phyloP scores from a whole-genome alignment of 2,329 filamentous ascomycete species.

The Alternaria sp. region DNA sequence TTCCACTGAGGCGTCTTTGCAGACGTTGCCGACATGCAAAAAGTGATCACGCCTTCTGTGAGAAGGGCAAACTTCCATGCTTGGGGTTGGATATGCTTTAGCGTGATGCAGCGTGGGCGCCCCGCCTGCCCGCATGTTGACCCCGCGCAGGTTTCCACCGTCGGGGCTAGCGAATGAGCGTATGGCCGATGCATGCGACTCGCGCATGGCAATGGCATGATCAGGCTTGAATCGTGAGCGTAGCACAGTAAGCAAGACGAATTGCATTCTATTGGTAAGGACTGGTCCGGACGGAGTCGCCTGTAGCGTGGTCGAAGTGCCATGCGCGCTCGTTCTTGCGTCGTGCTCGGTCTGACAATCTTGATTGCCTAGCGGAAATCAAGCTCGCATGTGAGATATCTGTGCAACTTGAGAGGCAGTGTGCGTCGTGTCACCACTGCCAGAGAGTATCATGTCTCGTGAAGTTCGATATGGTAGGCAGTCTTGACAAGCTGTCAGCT shows the following conservation, averaged over 20 bases:
- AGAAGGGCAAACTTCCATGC: not conserved
- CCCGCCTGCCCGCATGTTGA: constrained; percentile 23
- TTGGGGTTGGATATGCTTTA: constrained; percentile 18
- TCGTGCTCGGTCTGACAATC: not conserved
- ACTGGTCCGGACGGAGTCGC: not conserved
- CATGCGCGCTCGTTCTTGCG: not conserved
- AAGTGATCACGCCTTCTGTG: not conserved
- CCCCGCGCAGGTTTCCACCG: constrained; percentile 9
- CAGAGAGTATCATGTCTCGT: not conserved
- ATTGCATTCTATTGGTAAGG: not conserved
- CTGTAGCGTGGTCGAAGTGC: not conserved
- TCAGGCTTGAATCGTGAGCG: constrained; percentile 2
- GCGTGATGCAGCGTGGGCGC: constrained; percentile 17
- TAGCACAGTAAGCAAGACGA: not conserved
- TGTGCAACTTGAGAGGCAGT: not conserved
- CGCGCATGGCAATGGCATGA: not conserved
- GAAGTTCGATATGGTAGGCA: not conserved
- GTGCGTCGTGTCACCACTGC: not conserved
- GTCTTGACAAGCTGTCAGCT: not conserved
- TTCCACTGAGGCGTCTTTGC: not conserved
- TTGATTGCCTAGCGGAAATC: too few species aligned
- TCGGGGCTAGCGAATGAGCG: constrained; percentile 7
- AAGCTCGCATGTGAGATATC: not conserved
- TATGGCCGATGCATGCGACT: not conserved
- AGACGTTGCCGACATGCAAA: not conserved